Conservation (phyloP, 805 yeast species). For the Scheffersomyces ergatensis region DNA sequence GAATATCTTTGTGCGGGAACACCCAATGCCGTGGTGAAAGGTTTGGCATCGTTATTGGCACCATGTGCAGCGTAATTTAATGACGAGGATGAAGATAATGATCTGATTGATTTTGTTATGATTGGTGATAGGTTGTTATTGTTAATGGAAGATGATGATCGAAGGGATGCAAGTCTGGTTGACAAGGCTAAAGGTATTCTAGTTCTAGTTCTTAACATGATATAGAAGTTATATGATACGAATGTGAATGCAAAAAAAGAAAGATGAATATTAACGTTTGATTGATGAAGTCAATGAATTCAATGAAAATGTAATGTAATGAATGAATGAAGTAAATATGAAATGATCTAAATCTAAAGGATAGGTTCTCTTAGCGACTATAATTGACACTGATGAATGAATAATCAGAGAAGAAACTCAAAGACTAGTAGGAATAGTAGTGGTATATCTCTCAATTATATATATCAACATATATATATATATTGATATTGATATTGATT, state of each 20-base stretch:
- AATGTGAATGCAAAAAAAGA: too few relatives aligned
- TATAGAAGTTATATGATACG: slow-evolving; percentile 3
- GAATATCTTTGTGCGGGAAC: slow-evolving; percentile 33
- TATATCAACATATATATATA: too few relatives aligned
- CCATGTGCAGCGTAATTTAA: slow-evolving; percentile 21
- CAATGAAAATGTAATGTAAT: background rate
- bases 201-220: slow-evolving; percentile 28
- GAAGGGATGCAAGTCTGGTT: background rate
- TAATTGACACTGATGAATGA: too few relatives aligned
- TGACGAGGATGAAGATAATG: slow-evolving; percentile 16
- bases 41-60: slow-evolving; percentile 28
- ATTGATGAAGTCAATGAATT: background rate
- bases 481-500: too few relatives aligned
- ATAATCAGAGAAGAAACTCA: too few relatives aligned
- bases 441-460: too few relatives aligned
- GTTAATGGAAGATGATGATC: slow-evolving; percentile 3
- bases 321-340: too few relatives aligned
- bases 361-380: too few relatives aligned
- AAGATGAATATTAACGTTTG: background rate
- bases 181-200: slow-evolving; percentile 5
- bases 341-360: too few relatives aligned
- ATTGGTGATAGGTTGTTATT: slow-evolving; percentile 3
- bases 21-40: slow-evolving; percentile 38
- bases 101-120: slow-evolving; percentile 6
- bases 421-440: too few relatives aligned